Percentiles rank a stretch among this genome's conserved stretches.
Evolutionary conservation across 306 rosid species (phyloP).

Genomic region (Oemleria cerasiformis): DNA sequence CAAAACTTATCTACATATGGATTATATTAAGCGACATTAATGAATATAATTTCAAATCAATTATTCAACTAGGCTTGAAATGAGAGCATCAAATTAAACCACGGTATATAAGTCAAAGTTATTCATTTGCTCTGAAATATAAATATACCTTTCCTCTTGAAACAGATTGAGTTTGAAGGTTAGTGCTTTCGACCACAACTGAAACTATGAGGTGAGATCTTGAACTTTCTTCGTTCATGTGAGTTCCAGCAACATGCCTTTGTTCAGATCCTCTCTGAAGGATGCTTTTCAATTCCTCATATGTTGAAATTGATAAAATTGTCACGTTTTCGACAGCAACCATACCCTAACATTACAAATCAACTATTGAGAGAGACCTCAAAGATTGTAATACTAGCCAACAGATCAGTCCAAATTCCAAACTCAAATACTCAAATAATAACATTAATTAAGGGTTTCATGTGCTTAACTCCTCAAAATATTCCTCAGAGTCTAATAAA

Average conservation of each 20-base stretch:
- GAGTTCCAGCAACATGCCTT: constrained; percentile 80
- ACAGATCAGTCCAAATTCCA: neutral
- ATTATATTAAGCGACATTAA: neutral
- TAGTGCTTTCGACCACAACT: constrained; percentile 75
- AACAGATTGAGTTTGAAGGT: constrained; percentile 87
- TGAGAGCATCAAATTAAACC: neutral
- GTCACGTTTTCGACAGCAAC: constrained; percentile 79
- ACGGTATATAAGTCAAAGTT: neutral
- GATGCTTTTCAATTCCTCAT: constrained; percentile 66
- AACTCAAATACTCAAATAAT: neutral
- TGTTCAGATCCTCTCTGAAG: constrained; percentile 77
- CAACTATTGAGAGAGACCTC: constrained; percentile 14
- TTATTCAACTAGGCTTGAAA: constrained; percentile 2
- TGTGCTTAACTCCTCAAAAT: neutral
- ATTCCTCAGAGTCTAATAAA: neutral
- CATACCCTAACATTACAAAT: constrained; percentile 72
- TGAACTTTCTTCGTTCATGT: constrained; percentile 92
- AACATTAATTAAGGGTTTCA: neutral
- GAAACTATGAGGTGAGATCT: constrained; percentile 91
- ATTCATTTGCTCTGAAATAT: neutral
- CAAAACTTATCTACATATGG: constrained; percentile 74
- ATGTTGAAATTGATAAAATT: constrained; percentile 55
- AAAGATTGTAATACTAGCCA: neutral
- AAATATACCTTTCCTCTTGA: constrained; percentile 84
- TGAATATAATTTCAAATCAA: constrained; percentile 6